phyloP scores from a whole-genome alignment of 78 protist genomes.

The Dictyostelium capitatum region DNA sequence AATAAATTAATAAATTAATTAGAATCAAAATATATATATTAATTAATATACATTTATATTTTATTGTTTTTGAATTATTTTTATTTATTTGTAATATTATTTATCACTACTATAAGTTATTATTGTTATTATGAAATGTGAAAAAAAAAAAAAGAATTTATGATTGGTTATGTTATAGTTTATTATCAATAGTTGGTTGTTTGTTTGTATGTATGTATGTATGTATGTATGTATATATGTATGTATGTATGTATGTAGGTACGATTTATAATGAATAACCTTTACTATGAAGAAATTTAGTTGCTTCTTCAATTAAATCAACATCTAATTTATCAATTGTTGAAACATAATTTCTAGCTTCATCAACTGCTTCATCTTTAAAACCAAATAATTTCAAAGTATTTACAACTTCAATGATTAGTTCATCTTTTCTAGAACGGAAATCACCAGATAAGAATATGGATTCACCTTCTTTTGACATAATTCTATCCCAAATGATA shows the following conservation, averaged over 20 bases:
- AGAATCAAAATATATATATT: too few species aligned
- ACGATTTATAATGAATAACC: conserved; percentile 1
- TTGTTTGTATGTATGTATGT: not conserved
- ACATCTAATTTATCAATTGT: not conserved
- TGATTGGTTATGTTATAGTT: too few species aligned
- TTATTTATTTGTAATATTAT: not conserved
- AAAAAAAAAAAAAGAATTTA: too few species aligned
- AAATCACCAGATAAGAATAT: conserved; percentile 55
- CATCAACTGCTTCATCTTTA: not conserved
- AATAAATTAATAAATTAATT: too few species aligned
- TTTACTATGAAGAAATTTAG: conserved; percentile 24
- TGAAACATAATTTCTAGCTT: conserved; percentile 17
- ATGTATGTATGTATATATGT: not conserved
- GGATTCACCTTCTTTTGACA: conserved; percentile 56
- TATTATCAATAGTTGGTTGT: not conserved
- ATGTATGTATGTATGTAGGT: too few species aligned
- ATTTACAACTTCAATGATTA: not conserved
- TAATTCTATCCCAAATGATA: conserved; percentile 66
- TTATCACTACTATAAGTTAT: not conserved
- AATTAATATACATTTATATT: too few species aligned
- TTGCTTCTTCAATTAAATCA: conserved; percentile 52
- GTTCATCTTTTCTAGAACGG: conserved; percentile 38
- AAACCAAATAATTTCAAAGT: conserved; percentile 44
- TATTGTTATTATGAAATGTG: too few species aligned
- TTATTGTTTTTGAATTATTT: too few species aligned